Evolutionary conservation across 2,329 filamentous ascomycete genomes (phyloP).

Genomic region (Scortechinia acanthostroma): DNA sequence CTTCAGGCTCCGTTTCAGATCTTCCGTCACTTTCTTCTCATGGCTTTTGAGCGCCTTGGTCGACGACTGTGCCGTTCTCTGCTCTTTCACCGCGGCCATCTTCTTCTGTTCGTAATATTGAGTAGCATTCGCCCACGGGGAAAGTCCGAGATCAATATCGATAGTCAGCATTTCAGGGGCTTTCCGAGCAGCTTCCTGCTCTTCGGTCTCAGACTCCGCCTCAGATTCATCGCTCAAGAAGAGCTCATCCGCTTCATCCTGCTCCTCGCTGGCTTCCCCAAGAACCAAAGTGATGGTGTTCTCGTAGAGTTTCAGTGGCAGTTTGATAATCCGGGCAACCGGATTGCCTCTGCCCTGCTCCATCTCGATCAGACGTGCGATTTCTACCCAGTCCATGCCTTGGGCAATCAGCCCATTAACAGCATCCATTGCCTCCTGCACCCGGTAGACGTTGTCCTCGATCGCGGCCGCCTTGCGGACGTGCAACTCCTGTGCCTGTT

Average conservation of each 20-base stretch:
- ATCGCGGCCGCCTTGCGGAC: slow-evolving; percentile 84
- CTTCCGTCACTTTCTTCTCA: slow-evolving; percentile 78
- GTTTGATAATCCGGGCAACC: slow-evolving; percentile 77
- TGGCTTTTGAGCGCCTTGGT: slow-evolving; percentile 79
- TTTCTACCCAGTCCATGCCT: slow-evolving; percentile 96
- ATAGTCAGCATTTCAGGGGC: slow-evolving; percentile 50
- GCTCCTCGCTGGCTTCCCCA: slow-evolving; percentile 59
- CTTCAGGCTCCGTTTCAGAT: slow-evolving; percentile 81
- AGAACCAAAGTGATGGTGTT: slow-evolving; percentile 79
- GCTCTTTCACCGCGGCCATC: slow-evolving; percentile 75
- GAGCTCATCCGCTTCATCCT: slow-evolving; percentile 49
- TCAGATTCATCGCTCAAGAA: slow-evolving; percentile 51
- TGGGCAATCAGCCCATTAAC: slow-evolving; percentile 86
- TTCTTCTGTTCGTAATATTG: slow-evolving; percentile 90
- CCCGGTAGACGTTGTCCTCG: slow-evolving; percentile 80
- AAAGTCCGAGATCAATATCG: slow-evolving; percentile 76
- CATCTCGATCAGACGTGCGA: slow-evolving; percentile 78
- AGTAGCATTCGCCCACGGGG: slow-evolving; percentile 81
- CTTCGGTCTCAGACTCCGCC: slow-evolving; percentile 56
- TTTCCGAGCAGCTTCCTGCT: slow-evolving; percentile 31
- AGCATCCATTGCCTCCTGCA: slow-evolving; percentile 86
- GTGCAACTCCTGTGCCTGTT: slow-evolving; percentile 75
- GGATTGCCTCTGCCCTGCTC: slow-evolving; percentile 77
- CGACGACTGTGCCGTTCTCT: slow-evolving; percentile 78
- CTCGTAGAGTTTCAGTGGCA: slow-evolving; percentile 83